Evolutionary conservation across 75 land plant genomes (phyloP), one percentile per base, ranked within the genome.

Genomic region (Larix kaempferi): DNA sequence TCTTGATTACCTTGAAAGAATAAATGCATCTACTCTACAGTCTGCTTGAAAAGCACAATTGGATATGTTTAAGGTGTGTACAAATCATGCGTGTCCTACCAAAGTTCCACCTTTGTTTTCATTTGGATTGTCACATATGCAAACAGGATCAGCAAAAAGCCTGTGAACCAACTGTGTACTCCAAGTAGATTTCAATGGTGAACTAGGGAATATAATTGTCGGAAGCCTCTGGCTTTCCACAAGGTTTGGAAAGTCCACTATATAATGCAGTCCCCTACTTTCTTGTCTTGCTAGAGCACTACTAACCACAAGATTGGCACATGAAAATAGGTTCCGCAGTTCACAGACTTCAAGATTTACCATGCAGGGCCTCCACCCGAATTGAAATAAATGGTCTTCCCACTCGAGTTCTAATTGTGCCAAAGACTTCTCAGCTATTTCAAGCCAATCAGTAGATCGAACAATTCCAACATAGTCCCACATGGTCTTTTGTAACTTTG

Each of bases 401-500:
- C 98, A 98, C 54, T 87, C 87, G 19, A 77, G 59, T 76, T 98
- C 94, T 67, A 95, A 78, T 77, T 88, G 89, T 22, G 80, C 78
- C 22, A 98, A 79, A 78, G 59, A 88, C 78, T 76, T 72, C 75
- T 98, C 96, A 12, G 99, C 99, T 23, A 78, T 80, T 79, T 87
- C 61, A 26, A 98, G 83, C 49, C 96, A 86, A 22, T 86, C 88
- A 23, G 94, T 95, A 7, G 98, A 94, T 14, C 99, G 81, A 29
- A 98, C 96, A 72, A 98, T 91, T 14, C 99, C 98, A 12, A 98
- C 99, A 78, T 86, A 95, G 56, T 90, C 87, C 99, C 99, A 93
- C 99, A 98, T 98, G 54, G 93, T 86, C 49, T 87, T 84, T 67
- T 98, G 98, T 83, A 98, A 62, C 49, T 85, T 78, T 67, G 76